Evolutionary conservation across 768 basidiomycete species (phyloP).

Genomic region (Mycena kentingensis): DNA sequence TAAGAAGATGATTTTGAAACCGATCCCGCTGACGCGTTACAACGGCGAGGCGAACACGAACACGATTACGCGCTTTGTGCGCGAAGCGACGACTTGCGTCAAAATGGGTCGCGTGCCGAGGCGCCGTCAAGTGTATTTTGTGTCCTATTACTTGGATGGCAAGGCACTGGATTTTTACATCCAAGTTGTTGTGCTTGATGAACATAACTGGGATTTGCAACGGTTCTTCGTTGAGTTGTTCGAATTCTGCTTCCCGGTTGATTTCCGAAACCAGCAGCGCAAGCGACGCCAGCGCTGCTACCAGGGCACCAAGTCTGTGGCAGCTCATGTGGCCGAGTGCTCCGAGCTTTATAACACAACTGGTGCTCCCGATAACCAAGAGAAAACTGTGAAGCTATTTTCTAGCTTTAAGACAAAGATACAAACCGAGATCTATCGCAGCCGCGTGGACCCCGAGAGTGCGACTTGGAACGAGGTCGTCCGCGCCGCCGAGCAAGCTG

Average conservation of each 20-base stretch:
- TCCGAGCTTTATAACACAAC: constrained; percentile 26
- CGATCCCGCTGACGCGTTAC: too few relatives aligned
- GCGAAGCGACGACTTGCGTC: too few relatives aligned
- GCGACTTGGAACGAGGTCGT: constrained; percentile 23
- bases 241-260: constrained; percentile 38
- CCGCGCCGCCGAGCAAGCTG: constrained; percentile 24
- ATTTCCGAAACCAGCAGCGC: constrained; percentile 21
- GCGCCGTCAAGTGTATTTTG: too few relatives aligned
- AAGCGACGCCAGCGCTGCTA: neutral
- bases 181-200: too few relatives aligned
- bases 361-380: constrained; percentile 16
- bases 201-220: too few relatives aligned
- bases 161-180: too few relatives aligned
- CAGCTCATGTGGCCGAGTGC: constrained; percentile 28
- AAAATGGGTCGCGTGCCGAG: too few relatives aligned
- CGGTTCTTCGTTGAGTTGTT: constrained; percentile 26
- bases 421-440: constrained; percentile 23
- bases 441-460: constrained; percentile 15
- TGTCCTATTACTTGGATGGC: too few relatives aligned
- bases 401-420: constrained; percentile 21
- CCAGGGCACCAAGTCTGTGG: constrained; percentile 14
- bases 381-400: constrained; percentile 29
- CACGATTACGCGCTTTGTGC: too few relatives aligned
- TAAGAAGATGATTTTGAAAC: too few relatives aligned
- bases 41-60: too few relatives aligned